These are phyloP conservation scores for Blastocrithidia nonstop DNA, from an alignment of 208 protist species.

Conservation along the genomic window DNA sequence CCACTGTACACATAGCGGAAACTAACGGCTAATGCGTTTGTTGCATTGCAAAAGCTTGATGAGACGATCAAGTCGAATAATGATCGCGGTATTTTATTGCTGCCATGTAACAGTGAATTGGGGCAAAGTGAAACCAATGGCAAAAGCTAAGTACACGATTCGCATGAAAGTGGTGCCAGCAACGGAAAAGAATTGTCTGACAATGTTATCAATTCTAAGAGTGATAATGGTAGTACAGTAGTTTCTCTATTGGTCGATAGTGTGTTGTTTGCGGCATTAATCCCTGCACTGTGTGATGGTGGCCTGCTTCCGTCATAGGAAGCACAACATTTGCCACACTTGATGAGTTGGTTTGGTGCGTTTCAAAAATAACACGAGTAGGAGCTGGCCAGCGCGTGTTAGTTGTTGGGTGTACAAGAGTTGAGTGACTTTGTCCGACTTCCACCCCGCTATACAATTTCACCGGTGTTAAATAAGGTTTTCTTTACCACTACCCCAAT, in stretches of 20 bases:
- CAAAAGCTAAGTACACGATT: too few relatives aligned
- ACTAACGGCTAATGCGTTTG: constrained; percentile 24
- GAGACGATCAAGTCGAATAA: constrained; percentile 18
- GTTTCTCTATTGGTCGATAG: constrained; percentile 57
- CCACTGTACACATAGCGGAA: constrained; percentile 59
- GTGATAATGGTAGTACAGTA: neutral
- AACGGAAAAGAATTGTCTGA: too few relatives aligned
- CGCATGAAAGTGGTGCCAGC: too few relatives aligned
- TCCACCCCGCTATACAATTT: constrained; percentile 47
- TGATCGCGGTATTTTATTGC: constrained; percentile 8
- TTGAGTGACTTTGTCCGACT: constrained; percentile 62
- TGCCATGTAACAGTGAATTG: constrained; percentile 3
- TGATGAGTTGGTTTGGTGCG: constrained; percentile 57
- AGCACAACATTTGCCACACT: constrained; percentile 22
- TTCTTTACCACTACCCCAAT: constrained; percentile 85
- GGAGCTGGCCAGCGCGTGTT: constrained; percentile 36
- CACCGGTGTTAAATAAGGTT: constrained; percentile 42
- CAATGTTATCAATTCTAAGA: constrained; percentile 1
- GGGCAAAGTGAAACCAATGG: too few relatives aligned
- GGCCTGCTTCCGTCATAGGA: constrained; percentile 37
- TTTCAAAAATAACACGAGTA: constrained; percentile 37
- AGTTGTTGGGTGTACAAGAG: constrained; percentile 68
- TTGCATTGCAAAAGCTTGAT: constrained; percentile 42
- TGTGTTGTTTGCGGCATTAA: constrained; percentile 48
- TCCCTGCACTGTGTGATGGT: constrained; percentile 69